Conservation (phyloP, 352 stramenopile species). For the Phytophthora agathidicida region DNA sequence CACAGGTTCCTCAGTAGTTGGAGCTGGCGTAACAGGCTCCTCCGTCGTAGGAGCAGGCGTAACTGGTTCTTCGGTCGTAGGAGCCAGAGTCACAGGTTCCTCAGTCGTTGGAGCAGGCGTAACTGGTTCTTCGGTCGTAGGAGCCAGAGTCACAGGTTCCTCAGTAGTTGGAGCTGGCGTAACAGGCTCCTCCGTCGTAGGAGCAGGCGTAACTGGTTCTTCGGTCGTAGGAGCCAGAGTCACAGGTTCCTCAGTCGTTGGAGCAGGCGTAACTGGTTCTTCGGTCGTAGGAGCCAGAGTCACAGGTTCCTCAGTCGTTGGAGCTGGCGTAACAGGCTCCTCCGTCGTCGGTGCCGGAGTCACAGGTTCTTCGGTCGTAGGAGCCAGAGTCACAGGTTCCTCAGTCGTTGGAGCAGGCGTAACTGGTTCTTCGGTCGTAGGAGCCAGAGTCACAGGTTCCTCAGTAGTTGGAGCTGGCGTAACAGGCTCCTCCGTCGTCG, state of each 20-base stretch:
- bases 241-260: neutral
- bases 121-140: neutral
- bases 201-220: neutral
- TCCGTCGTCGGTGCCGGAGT: neutral
- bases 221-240: neutral
- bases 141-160: neutral
- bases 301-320: neutral
- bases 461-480: neutral
- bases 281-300: neutral
- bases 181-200: constrained; percentile 2
- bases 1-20: neutral
- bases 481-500: neutral
- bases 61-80: too few species aligned
- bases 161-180: neutral
- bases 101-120: neutral
- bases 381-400: neutral
- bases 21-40: neutral
- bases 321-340: neutral
- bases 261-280: neutral
- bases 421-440: neutral
- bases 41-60: neutral
- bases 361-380: neutral
- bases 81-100: too few species aligned
- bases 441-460: neutral
- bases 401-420: neutral